Evolutionary conservation across 2,329 filamentous ascomycete genomes (phyloP).

Genomic region (Cordyceps tenuipes): DNA sequence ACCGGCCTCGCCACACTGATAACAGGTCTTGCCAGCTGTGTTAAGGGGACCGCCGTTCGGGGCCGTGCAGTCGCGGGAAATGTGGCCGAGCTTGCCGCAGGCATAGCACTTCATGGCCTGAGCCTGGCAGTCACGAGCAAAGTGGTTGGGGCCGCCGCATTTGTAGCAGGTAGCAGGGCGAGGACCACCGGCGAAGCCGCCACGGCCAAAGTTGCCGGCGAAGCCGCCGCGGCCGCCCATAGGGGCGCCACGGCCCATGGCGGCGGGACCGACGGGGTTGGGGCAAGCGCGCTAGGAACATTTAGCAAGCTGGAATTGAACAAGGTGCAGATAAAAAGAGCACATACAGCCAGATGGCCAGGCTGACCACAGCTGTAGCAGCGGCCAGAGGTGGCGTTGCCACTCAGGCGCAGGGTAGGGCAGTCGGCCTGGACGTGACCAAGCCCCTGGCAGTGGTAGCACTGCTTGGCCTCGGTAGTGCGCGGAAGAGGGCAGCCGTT

Average conservation of each 20-base stretch:
- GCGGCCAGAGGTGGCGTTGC: slow-evolving; percentile 69
- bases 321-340: not conserved
- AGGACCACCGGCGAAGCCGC: slow-evolving; percentile 64
- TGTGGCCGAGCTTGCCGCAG: slow-evolving; percentile 90
- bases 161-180: slow-evolving; percentile 66
- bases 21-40: slow-evolving; percentile 97
- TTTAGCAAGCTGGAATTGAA: not conserved
- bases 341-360: slow-evolving; percentile 79
- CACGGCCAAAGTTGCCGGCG: slow-evolving; percentile 53
- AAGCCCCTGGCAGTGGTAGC: slow-evolving; percentile 98
- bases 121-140: slow-evolving; percentile 95
- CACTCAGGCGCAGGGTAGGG: slow-evolving; percentile 88
- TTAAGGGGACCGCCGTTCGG: slow-evolving; percentile 94
- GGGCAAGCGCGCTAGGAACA: slow-evolving; percentile 66
- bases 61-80: slow-evolving; percentile 88
- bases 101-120: slow-evolving; percentile 99
- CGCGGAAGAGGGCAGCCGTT: slow-evolving; percentile 94
- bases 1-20: slow-evolving; percentile 90
- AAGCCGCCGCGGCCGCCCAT: slow-evolving; percentile 64
- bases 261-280: slow-evolving; percentile 53
- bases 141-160: slow-evolving; percentile 88
- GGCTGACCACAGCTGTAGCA: slow-evolving; percentile 96
- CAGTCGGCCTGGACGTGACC: slow-evolving; percentile 98
- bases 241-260: slow-evolving; percentile 57
- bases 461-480: slow-evolving; percentile 98